Conservation (phyloP, 1,284 basidiomycete genomes). For the Tylopilus microsporus region DNA sequence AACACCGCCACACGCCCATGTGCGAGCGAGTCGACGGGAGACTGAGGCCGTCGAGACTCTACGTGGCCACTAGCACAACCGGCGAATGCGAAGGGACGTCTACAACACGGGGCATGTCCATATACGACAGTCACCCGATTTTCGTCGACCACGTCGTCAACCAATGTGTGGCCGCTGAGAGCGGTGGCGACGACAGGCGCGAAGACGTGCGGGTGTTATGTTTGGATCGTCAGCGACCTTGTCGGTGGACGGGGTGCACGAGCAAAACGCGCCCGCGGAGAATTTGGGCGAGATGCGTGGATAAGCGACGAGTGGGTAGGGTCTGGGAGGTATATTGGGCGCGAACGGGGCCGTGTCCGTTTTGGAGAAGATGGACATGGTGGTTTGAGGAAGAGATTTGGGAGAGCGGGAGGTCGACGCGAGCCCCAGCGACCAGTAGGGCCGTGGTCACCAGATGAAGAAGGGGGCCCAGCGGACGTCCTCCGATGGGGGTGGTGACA, state of each 20-base stretch:
- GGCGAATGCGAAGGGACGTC: background rate
- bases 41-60: constrained; percentile 23
- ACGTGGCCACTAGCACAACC: constrained; percentile 9
- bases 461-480: background rate
- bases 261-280: constrained; percentile 27
- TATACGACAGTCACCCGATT: background rate
- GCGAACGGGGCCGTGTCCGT: constrained; percentile 14
- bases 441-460: background rate
- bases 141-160: constrained; percentile 17
- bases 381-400: constrained; percentile 1
- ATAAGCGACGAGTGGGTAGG: constrained; percentile 13
- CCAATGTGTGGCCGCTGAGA: constrained; percentile 27
- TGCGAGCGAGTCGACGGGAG: background rate
- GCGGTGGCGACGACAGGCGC: constrained; percentile 19
- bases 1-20: no score
- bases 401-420: background rate
- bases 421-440: constrained; percentile 4
- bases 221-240: constrained; percentile 6
- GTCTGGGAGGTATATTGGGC: constrained; percentile 19
- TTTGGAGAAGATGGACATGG: constrained; percentile 8
- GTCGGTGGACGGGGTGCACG: constrained; percentile 17
- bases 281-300: constrained; percentile 27
- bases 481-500: constrained; percentile 12
- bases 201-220: constrained; percentile 17
- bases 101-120: background rate